Base-by-base conservation (phyloP, 805 yeast genomes). In the Scheffersomyces amazonensis region DNA sequence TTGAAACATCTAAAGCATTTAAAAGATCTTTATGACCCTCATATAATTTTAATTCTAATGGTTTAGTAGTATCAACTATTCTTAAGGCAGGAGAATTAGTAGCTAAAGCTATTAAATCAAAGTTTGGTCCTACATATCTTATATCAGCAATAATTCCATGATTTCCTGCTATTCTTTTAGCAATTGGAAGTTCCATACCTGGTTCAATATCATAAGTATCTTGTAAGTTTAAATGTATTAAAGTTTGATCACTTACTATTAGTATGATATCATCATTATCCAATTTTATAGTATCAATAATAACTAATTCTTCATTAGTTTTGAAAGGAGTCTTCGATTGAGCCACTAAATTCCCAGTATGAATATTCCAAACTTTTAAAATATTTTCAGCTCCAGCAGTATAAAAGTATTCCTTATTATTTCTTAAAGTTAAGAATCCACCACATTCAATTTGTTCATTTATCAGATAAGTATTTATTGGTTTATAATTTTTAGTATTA, bases 111-210 rank as follows among this genome's bases (percentile, higher is more conserved):
- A 91, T 58, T 25, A 71, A 63, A 32, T 71, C 57, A 21, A 66
- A 56, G 17, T 69, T 54, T 6, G 87, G 87, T 0, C 93, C 93
- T 22, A 81, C 83, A 53, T 80, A 83, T 48, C 80, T 77, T 66
- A 89, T 74, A 56, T 91, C 98, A 2, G 96, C 96, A 51, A 93
- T 81, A 18, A 93, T 91, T 40, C 97, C 98, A 62, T 91, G 96
- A 60, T 89, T 89, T 49, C 97, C 97, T 1, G 96, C 93, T 49
- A 89, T 71, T 30, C 78, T 73, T 39, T 80, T 69, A 6, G 60
- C 50, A 2, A 75, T 55, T 15, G 73, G 71, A n/a, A 84, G 56
- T 20, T 38, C 43, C 7, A 34, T 23, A 6, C 33, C 31, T 13
- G 30, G 17, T 5, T 3, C 5, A 13, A 15, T 16, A 19, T 48